phyloP scores from a whole-genome alignment of 2,329 filamentous ascomycete genomes.

The Cladosporium sp. region DNA sequence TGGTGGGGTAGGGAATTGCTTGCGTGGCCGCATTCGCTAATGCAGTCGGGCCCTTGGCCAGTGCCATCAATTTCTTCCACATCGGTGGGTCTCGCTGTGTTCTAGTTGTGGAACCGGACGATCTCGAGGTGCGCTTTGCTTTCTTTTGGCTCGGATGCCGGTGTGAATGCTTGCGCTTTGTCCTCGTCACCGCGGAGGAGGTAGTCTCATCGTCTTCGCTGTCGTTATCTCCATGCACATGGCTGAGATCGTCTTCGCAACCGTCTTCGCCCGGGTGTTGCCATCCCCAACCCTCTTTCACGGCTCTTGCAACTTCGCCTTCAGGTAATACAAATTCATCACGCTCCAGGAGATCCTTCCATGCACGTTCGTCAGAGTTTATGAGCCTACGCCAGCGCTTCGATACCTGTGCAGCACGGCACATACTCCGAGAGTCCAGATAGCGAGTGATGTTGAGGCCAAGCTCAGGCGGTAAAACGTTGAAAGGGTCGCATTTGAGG shows the following conservation, averaged over 20 bases:
- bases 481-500: conserved; percentile 87
- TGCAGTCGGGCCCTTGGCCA: conserved; percentile 75
- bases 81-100: conserved; percentile 23
- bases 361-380: conserved; percentile 88
- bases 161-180: conserved; percentile 14
- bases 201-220: conserved; percentile 29
- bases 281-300: conserved; percentile 94
- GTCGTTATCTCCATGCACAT: conserved; percentile 29
- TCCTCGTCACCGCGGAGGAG: conserved; percentile 20
- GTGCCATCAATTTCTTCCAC: conserved; percentile 43
- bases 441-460: conserved; percentile 83
- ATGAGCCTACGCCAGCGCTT: conserved; percentile 88
- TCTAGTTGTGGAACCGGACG: conserved; percentile 4
- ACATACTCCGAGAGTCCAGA: conserved; percentile 78
- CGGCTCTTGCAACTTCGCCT: conserved; percentile 78
- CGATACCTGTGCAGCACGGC: conserved; percentile 84
- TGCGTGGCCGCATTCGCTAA: conserved; percentile 78
- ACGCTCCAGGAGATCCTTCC: conserved; percentile 83
- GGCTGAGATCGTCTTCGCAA: conserved; percentile 74
- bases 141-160: conserved; percentile 7
- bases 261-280: conserved; percentile 69
- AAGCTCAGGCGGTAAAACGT: conserved; percentile 75
- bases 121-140: conserved; percentile 3
- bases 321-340: conserved; percentile 74
- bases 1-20: conserved; percentile 72